These are phyloP conservation scores for Avicennia marina DNA, from an alignment of 257 asterid species.

Conservation along the genomic window DNA sequence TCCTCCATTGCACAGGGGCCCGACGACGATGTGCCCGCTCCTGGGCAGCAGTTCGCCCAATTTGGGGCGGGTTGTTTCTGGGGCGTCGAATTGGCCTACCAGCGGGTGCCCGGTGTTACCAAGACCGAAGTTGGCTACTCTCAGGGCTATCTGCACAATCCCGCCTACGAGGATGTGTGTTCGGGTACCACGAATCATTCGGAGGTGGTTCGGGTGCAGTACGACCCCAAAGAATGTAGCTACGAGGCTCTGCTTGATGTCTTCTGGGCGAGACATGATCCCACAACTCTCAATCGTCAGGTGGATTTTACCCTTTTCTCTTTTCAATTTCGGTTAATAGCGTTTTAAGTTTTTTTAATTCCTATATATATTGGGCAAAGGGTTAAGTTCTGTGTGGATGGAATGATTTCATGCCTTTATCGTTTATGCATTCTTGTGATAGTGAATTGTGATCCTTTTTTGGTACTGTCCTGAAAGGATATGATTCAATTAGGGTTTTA, in stretches of 20 bases:
- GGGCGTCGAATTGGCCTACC: constrained; percentile 92
- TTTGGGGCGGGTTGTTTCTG: constrained; percentile 97
- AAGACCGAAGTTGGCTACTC: constrained; percentile 85
- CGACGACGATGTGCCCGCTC: constrained; percentile 67
- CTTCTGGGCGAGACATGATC: constrained; percentile 94
- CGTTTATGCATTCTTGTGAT: too few relatives aligned
- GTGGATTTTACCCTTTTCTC: constrained; percentile 18
- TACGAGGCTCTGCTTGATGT: constrained; percentile 61
- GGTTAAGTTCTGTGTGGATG: not conserved
- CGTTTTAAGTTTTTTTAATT: too few relatives aligned
- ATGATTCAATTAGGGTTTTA: too few relatives aligned
- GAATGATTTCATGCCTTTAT: too few relatives aligned
- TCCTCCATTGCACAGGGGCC: constrained; percentile 70
- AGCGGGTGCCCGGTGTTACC: constrained; percentile 82
- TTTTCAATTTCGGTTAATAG: not conserved
- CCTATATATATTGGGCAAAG: not conserved
- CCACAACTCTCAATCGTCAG: constrained; percentile 94
- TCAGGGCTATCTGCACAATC: constrained; percentile 66
- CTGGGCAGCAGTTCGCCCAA: constrained; percentile 80
- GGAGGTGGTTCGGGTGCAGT: constrained; percentile 85
- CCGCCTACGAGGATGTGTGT: constrained; percentile 74
- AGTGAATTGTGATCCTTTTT: too few relatives aligned
- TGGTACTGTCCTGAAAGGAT: too few relatives aligned
- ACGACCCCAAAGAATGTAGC: constrained; percentile 82
- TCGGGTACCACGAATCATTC: constrained; percentile 73